Percentiles rank a stretch among this genome's conserved stretches.
Evolutionary conservation across 2,329 filamentous ascomycete species (phyloP).

Genomic region (Pleurostoma richardsiae): DNA sequence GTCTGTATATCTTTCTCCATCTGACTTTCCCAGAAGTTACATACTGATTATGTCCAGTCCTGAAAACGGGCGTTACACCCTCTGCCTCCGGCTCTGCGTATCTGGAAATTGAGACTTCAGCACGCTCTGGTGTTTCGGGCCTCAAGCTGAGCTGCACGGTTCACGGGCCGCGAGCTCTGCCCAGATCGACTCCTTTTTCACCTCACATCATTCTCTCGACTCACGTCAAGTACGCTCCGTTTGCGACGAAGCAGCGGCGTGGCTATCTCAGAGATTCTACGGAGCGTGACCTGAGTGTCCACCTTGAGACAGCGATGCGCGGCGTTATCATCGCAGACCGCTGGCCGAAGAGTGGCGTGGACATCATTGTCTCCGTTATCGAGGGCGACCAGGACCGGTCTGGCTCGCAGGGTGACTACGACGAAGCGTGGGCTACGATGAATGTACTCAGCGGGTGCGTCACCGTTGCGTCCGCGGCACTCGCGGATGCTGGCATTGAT

Average conservation of each 20-base stretch:
- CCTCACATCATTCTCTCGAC: constrained; percentile 88
- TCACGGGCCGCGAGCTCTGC: constrained; percentile 86
- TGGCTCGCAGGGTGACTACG: constrained; percentile 38
- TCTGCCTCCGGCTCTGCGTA: constrained; percentile 93
- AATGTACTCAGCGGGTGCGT: constrained; percentile 88
- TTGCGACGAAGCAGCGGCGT: constrained; percentile 75
- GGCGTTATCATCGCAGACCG: constrained; percentile 88
- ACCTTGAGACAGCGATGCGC: constrained; percentile 84
- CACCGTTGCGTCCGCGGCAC: constrained; percentile 86
- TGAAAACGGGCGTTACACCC: constrained; percentile 88
- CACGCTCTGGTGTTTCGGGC: constrained; percentile 38
- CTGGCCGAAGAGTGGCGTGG: constrained; percentile 98
- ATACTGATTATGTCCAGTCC: constrained; percentile 46
- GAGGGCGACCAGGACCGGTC: constrained; percentile 83
- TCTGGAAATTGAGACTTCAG: constrained; percentile 57
- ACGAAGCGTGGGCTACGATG: constrained; percentile 81
- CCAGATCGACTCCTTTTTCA: constrained; percentile 84
- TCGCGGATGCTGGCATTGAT: constrained; percentile 93
- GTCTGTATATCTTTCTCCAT: constrained; percentile 46
- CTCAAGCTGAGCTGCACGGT: constrained; percentile 92
- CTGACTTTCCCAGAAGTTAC: neutral
- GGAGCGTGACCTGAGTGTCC: constrained; percentile 85
- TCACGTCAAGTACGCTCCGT: constrained; percentile 94
- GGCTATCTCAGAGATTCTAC: constrained; percentile 81
- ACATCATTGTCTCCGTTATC: constrained; percentile 86